Base-by-base conservation (phyloP, 495 filamentous ascomycete species). In the Hypoxylon rickii region DNA sequence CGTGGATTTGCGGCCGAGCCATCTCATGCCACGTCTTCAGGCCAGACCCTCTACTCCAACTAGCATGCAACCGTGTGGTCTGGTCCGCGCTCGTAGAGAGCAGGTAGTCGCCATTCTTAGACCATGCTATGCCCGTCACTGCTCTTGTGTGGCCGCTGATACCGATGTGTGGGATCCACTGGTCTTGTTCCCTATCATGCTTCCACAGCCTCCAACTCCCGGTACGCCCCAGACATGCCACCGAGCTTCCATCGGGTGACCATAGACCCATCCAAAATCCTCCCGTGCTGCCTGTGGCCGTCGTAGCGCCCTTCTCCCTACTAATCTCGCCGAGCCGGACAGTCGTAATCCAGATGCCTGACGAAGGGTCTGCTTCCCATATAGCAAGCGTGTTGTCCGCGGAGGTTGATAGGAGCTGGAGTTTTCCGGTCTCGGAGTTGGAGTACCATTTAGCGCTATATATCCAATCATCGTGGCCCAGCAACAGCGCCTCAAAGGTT, bases 401-500 rank as follows among this genome's bases (percentile, higher is more conserved):
- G 11, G 94, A 97, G 1, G 94, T 86, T 10, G 93, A 89, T 12
- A 99, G 83, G 12, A 99, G 83, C 60, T 88, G 90, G 13, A 86
- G 78, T 46, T 75, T 78, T 7, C 74, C 73, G 3, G 73, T 65
- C 18, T 47, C 45, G 1, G 42, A 26, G 18, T 59, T 50, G 18
- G 62, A 58, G 19, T 76, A 69, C 94, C 94, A 99, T 31, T 76
- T 75, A 0, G 88, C 82, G 44, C 88, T 92, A 66, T 95, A 97
- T 18, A 99, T 89, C 94, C 94, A 99, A 64, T 99, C 94, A 61
- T 99, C 94, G 64, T 97, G 95, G 15, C 95, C 94, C 18, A 97
- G 84, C 7, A 99, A 81, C 10, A 99, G 78, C 5, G 95, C 95
- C 72, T 97, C 95, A 55, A 97, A 97, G 0, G 92, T 96, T 39